Base-by-base conservation (phyloP, 352 stramenopile genomes). In the Lagenidium giganteum region DNA sequence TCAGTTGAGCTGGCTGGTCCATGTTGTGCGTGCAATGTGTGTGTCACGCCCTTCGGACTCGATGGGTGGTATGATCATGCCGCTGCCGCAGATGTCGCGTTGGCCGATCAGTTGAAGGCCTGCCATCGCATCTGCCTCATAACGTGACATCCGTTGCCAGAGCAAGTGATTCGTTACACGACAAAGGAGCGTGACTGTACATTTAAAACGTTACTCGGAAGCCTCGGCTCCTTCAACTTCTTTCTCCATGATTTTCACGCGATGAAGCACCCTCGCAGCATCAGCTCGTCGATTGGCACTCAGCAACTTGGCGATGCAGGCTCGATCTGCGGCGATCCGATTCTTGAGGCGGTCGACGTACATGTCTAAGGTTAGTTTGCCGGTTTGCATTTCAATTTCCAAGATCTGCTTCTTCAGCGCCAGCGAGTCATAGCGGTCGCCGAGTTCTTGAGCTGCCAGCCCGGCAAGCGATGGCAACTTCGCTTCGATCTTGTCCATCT, bases 351-450 rank as follows among this genome's bases (percentile, higher is more conserved):
- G 54, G 27, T 63, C 62, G 11, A 83, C 51, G 42, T 92, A 92
- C 64, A 74, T 70, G 11, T 86, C 67, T 14, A 88, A 48, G 24
- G 74, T 92, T 29, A 92, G 40, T 40, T 82, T 89, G 8, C 75
- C 80, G 1, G 74, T 83, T 40, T 92, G 63, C 70, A 92, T 92
- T 6, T 87, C 76, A 33, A 90, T 88, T 44, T 92, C 80, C 14
- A 92, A 49, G 16, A 90, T 48, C 52, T 92, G 80, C 42, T 84
- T 88, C 45, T 92, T 92, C 22, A 90, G 42, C 11, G 61, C 57
- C 3, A 92, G 54, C 29, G 74, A 82, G 46, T 92, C 80, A 12
- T 70, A 63, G 20, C 77, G 77, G 49, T 90, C 77, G 5, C 27
- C 51, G 27, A 62, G 61, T 18, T 85, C 74, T 1, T 54, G 35